These are phyloP conservation scores for Phoma sp. DNA, from an alignment of 2,329 filamentous ascomycete species.

Conservation along the genomic window DNA sequence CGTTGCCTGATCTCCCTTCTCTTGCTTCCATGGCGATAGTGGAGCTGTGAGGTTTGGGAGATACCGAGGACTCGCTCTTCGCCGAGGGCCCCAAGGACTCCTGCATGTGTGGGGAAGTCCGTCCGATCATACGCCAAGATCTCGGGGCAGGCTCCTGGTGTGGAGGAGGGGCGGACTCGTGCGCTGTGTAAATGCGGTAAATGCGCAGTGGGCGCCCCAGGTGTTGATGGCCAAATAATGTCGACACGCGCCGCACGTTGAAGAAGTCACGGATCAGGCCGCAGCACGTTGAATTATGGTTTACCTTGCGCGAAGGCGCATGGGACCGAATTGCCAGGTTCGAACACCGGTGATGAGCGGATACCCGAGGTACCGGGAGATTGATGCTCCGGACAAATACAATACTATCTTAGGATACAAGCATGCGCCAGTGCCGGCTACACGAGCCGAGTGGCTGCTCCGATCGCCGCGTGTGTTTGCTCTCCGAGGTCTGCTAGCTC, in stretches of 20 bases:
- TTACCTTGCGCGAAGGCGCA: slow-evolving; percentile 8
- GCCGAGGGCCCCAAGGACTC: slow-evolving; percentile 27
- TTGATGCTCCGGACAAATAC: slow-evolving; percentile 34
- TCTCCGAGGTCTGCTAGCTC: slow-evolving; percentile 20
- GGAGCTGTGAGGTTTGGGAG: slow-evolving; percentile 35
- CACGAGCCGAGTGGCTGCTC: slow-evolving; percentile 21
- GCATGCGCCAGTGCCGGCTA: slow-evolving; percentile 30
- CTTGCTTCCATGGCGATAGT: slow-evolving; percentile 44
- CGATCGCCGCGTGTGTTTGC: slow-evolving; percentile 15
- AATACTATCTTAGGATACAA: slow-evolving; percentile 28
- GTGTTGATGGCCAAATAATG: not conserved
- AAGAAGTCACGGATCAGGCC: slow-evolving; percentile 6
- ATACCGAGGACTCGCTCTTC: slow-evolving; percentile 26
- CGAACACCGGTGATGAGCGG: slow-evolving; percentile 19
- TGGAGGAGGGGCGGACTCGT: slow-evolving; percentile 9
- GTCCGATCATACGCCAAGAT: slow-evolving; percentile 47
- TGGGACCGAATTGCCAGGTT: slow-evolving; percentile 12
- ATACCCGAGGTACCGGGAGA: slow-evolving; percentile 42
- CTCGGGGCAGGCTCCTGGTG: slow-evolving; percentile 29
- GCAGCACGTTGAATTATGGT: slow-evolving; percentile 2
- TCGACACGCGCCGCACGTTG: slow-evolving; percentile 6
- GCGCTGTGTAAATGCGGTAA: not conserved
- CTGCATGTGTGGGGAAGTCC: slow-evolving; percentile 46
- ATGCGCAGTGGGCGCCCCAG: slow-evolving; percentile 1
- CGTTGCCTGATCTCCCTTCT: slow-evolving; percentile 47